Percentiles rank a stretch among this genome's conserved stretches.
These are phyloP conservation scores for Marchantia polymorpha DNA, from an alignment of 225 moss, liverwort and hornwort species.

Conservation along the genomic window DNA sequence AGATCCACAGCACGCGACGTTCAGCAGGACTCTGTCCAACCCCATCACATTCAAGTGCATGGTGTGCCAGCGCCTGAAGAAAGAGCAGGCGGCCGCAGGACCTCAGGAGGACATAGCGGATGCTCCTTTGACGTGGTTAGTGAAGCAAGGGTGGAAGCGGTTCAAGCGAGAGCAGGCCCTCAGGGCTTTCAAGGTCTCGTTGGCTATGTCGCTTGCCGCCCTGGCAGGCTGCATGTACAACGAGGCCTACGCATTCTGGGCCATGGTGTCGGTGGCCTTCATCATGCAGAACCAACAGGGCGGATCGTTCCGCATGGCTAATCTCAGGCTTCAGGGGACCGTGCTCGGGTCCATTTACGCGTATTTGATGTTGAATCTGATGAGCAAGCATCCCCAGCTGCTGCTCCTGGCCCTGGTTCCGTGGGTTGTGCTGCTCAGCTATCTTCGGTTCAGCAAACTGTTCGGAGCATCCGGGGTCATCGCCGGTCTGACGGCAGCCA, in stretches of 20 bases:
- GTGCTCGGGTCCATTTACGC: slow-evolving; percentile 27
- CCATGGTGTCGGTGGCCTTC: slow-evolving; percentile 27
- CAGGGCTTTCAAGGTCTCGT: slow-evolving; percentile 27
- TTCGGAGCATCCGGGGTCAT: slow-evolving; percentile 36
- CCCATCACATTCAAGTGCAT: neutral
- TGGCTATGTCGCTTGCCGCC: slow-evolving; percentile 39
- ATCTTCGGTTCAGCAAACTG: slow-evolving; percentile 26
- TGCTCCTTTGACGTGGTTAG: neutral
- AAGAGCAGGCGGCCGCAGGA: neutral
- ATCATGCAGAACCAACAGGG: slow-evolving; percentile 39
- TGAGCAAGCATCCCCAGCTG: neutral
- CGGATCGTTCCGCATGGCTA: slow-evolving; percentile 37
- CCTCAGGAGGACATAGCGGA: neutral
- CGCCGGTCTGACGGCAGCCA: slow-evolving; percentile 39
- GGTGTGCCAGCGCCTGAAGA: neutral
- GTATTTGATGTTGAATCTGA: slow-evolving; percentile 25
- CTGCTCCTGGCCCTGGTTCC: slow-evolving; percentile 27
- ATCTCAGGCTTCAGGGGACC: slow-evolving; percentile 37
- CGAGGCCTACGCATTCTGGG: slow-evolving; percentile 27
- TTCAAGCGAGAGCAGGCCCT: slow-evolving; percentile 5
- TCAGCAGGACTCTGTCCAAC: neutral
- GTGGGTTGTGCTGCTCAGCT: slow-evolving; percentile 35
- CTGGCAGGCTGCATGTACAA: slow-evolving; percentile 28
- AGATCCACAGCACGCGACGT: neutral
- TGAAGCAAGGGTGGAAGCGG: neutral